A percentile compares a stretch with the other conserved stretches of the same genome.
Evolutionary conservation across 2,329 filamentous ascomycete genomes (phyloP).

Genomic region (Neonectria ditissima): DNA sequence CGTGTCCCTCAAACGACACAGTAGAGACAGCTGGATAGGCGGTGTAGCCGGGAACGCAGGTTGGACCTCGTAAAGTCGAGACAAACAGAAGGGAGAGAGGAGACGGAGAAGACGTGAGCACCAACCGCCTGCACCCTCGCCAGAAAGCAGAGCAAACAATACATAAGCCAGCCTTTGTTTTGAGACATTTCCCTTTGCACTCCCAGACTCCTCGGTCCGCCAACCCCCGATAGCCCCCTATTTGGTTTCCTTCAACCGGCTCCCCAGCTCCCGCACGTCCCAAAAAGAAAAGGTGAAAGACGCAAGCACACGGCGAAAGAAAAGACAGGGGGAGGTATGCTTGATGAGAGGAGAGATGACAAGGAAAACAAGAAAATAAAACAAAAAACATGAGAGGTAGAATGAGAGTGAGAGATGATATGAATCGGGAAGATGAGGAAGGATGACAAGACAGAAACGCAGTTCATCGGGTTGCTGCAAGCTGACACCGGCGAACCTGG

Average conservation of each 20-base stretch:
- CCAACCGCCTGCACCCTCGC: slow-evolving; percentile 29
- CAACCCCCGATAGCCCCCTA: slow-evolving; percentile 30
- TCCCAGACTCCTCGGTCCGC: slow-evolving; percentile 47
- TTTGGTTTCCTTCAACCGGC: slow-evolving; percentile 40
- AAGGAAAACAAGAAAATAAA: slow-evolving; percentile 2
- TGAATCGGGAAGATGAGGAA: slow-evolving; percentile 30
- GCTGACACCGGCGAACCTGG: slow-evolving; percentile 46
- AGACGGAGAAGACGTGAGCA: slow-evolving; percentile 20
- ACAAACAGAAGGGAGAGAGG: neutral
- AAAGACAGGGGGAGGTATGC: slow-evolving; percentile 29
- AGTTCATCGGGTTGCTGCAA: slow-evolving; percentile 41
- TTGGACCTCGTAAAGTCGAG: slow-evolving; percentile 11
- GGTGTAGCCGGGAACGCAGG: slow-evolving; percentile 2
- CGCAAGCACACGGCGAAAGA: slow-evolving; percentile 35
- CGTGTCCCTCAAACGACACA: slow-evolving; percentile 2
- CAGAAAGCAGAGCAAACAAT: slow-evolving; percentile 39
- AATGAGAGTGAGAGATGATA: slow-evolving; percentile 30
- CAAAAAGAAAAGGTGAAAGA: slow-evolving; percentile 35
- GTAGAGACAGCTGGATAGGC: slow-evolving; percentile 19
- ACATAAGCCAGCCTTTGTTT: slow-evolving; percentile 39
- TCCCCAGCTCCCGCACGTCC: slow-evolving; percentile 45
- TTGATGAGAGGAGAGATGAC: slow-evolving; percentile 21
- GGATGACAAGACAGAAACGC: slow-evolving; percentile 43
- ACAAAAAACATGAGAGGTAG: slow-evolving; percentile 25
- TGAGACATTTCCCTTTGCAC: slow-evolving; percentile 40